A percentile compares a stretch with the other conserved stretches of the same genome.
Evolutionary conservation across 1,284 basidiomycete species (phyloP).

Genomic region (Ustilago sp.): DNA sequence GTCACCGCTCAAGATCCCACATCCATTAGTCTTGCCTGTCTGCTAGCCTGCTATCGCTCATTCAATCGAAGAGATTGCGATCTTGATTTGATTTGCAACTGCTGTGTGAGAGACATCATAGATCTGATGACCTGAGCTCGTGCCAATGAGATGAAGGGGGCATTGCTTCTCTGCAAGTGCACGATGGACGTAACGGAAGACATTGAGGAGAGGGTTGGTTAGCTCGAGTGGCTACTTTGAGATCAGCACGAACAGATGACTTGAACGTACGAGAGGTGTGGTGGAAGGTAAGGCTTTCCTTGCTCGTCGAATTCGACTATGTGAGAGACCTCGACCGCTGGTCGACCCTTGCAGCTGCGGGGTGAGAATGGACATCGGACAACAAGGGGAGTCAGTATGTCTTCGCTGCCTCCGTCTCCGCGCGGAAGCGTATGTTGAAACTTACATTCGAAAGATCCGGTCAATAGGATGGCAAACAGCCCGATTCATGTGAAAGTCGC

Average conservation of each 20-base stretch:
- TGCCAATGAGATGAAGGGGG: constrained; percentile 51
- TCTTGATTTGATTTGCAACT: background rate
- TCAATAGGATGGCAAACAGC: constrained; percentile 59
- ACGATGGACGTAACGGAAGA: background rate
- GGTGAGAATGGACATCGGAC: background rate
- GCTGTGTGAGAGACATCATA: constrained; percentile 2
- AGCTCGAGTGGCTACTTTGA: too few relatives aligned
- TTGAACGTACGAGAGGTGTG: constrained; percentile 40
- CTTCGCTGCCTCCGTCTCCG: background rate
- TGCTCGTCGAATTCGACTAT: constrained; percentile 54
- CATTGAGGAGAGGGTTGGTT: too few relatives aligned
- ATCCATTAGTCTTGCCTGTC: constrained; percentile 4
- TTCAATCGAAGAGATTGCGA: constrained; percentile 25
- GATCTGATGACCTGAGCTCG: constrained; percentile 37
- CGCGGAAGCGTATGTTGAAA: background rate
- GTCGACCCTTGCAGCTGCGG: constrained; percentile 44
- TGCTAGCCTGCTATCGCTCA: constrained; percentile 18
- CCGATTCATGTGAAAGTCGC: constrained; percentile 42
- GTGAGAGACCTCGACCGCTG: constrained; percentile 59
- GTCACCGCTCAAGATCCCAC: constrained; percentile 6
- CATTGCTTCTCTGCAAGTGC: constrained; percentile 40
- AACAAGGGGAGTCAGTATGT: background rate
- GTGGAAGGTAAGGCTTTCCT: constrained; percentile 48
- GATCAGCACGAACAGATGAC: too few relatives aligned
- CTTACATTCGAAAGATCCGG: constrained; percentile 57